Evolutionary conservation across 768 basidiomycete species (phyloP), one percentile per base, ranked within the genome.

Genomic region (Jaapia argillacea): DNA sequence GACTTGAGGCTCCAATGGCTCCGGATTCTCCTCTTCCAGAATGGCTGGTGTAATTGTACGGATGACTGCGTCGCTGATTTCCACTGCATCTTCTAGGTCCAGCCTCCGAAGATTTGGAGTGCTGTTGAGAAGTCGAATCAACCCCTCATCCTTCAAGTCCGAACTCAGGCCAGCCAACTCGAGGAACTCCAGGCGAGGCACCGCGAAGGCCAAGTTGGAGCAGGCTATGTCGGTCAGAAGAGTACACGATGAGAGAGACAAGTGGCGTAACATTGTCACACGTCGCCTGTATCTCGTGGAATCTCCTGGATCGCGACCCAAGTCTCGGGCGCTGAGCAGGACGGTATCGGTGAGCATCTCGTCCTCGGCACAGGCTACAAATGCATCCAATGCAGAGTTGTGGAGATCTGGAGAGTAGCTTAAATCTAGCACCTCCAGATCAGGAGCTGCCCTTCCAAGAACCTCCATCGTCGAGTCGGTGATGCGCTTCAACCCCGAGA

Each of bases 71-170:
- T 94, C 89, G 1, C 76, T 82, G 42, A 92, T 75, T 14, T 79
- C 73, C 10, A 62, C 59, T 4, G 87, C 87, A 50, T 89, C 85
- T 55, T 94, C 92, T n/a, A 96, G 65, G 57, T 96, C 92, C 31
- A 94, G 63, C 36, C 75, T 76, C 43, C 79, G 71, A 38, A 96
- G 78, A 47, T 69, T 58, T 1, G 85, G 85, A 2, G 80, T 81
- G 12, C 81, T 82, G 36, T 61, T 62, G 26, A 96, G 62, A 18
- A 96, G 68, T 35, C 70, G 69, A 14, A 88, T 63, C 5, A 96
- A 62, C n/a, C 89, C 90, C 2, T 74, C 75, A 48, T 87, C 79
- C 48, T 71, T 75, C 48, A 92, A 59, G 37, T 79, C 75, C 10
- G 69, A 54, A 10, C 85, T 82, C 20, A 93, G 75, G 6, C 81